Evolutionary conservation across 352 stramenopile genomes (phyloP).

Genomic region (Globisporangium mamillatum): DNA sequence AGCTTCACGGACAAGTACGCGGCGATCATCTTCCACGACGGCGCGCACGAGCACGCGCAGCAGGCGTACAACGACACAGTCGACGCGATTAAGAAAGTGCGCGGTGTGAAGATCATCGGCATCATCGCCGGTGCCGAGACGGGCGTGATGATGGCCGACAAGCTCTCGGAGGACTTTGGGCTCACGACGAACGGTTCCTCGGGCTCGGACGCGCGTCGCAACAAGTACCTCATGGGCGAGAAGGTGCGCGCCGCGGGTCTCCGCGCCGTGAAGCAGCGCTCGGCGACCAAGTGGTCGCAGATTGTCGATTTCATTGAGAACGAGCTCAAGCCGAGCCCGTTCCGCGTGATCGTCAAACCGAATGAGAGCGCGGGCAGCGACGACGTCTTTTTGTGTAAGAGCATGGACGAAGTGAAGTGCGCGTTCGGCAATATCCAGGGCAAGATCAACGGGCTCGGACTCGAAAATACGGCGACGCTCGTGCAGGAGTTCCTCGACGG

Average conservation of each 20-base stretch:
- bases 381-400: constrained; percentile 80
- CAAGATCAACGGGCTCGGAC: constrained; percentile 84
- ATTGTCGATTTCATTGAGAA: constrained; percentile 68
- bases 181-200: constrained; percentile 87
- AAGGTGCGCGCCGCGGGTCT: constrained; percentile 86
- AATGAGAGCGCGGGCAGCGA: constrained; percentile 74
- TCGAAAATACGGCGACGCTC: constrained; percentile 79
- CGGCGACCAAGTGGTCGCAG: constrained; percentile 71
- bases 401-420: constrained; percentile 60
- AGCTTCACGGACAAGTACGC: constrained; percentile 72
- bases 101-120: constrained; percentile 61
- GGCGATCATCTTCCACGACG: constrained; percentile 69
- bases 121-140: constrained; percentile 92
- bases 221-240: constrained; percentile 90
- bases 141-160: constrained; percentile 90
- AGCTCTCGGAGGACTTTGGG: constrained; percentile 81
- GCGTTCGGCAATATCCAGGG: constrained; percentile 85
- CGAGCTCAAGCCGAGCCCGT: constrained; percentile 58
- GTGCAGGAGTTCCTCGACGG: constrained; percentile 94
- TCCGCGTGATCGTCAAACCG: constrained; percentile 91
- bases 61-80: constrained; percentile 35
- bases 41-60: constrained; percentile 38
- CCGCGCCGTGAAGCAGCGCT: constrained; percentile 89
- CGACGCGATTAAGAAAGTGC: not conserved
- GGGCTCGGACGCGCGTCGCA: constrained; percentile 53